Base-by-base conservation (phyloP, 306 rosid genomes). In the Senna tora region DNA sequence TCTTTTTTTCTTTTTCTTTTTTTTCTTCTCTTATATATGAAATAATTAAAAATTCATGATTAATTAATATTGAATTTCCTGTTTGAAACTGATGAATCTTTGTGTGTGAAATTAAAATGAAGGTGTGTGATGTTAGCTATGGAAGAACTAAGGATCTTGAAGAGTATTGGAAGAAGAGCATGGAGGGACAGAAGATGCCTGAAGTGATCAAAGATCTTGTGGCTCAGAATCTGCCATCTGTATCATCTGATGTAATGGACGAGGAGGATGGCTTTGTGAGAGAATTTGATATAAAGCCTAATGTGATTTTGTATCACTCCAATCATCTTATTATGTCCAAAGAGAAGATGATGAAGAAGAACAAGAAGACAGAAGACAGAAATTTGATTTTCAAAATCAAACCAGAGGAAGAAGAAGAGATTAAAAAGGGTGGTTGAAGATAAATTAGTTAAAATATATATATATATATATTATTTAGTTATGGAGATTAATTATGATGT, bases 181-280 rank as follows among this genome's bases (percentile, higher is more conserved):
- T 87, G 91, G 82, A 82, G 72, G 88, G 68, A 5, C 84, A 86
- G 50, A 63, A 86, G 8, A 84, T 90, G 77, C 96, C 96, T 63
- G 81, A 86, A 38, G 81, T 86, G 77, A 86, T 90, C 59, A 77
- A 59, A 60, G 85, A 43, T 28, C 87, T 87, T 47, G 45, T 57
- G 20, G 22, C 11, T 41, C 78, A 67, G 63, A 81, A 83, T 58
- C 50, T 32, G 7, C 45, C 75, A 32, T 58, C 52, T 33, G 76
- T 9, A 28, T 63, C 80, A 9, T 74, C 69, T 36, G 33, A 69
- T 43, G 36, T 74, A 7, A n/a, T n/a, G n/a, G n/a, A n/a, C n/a
- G 71, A 41, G 21, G 81, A 72, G 20, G 60, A 75, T 47, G 80
- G 15, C 66, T 86, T 89, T 64, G 51, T 77, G 17, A 75, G 67